Base-by-base conservation (phyloP, 768 basidiomycete genomes). In the Panus rudis region DNA sequence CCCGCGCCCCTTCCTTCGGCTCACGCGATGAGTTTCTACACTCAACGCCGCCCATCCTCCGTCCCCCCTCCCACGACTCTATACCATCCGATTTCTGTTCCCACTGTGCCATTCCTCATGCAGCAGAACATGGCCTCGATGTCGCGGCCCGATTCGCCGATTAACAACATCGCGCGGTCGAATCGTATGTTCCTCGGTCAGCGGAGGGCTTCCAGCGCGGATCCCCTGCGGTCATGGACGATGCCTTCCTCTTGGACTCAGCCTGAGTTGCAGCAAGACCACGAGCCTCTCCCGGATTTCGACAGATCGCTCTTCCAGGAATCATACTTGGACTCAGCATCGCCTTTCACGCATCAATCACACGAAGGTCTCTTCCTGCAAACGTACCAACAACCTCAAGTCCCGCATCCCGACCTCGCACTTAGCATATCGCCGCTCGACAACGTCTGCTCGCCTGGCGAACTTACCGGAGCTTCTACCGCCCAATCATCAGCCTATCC, bases 21-120 rank as follows among this genome's bases (percentile, higher is more conserved):
- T 10, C 49, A 46, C 6, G 52, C 48, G 3, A 47, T 51, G 0
- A 43, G 62, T 24, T 69, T 67, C 51, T 62, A 62, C 25, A 35
- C 33, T 8, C 70, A 67, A 13, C 75, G 80, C 42, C 71, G 81
- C 1, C 69, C 79, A 2, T 83, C 80, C 0, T 80, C 79, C 0
- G 80, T 81, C 0, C 81, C 81, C 1, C 72, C 80, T 8, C 76
- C 74, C 3, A 71, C 70, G 41, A 54, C 60, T 32, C 54, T 55
- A 4, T 59, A 57, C 46, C 55, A 61, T 43, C 62, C 63, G 3
- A 76, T 77, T 33, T 55, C 71, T 0, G 52, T 78, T 12, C 73
- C 76, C 0, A 57, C 65, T 0, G 42, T 69, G 1, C 63, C 74
- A 0, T 70, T 70, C 59, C 65, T 75, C 47, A 45, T 64, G 0